A percentile compares a stretch with the other conserved stretches of the same genome.
Evolutionary conservation across 805 yeast genomes (phyloP).

Genomic region (Zygoascus tannicola): DNA sequence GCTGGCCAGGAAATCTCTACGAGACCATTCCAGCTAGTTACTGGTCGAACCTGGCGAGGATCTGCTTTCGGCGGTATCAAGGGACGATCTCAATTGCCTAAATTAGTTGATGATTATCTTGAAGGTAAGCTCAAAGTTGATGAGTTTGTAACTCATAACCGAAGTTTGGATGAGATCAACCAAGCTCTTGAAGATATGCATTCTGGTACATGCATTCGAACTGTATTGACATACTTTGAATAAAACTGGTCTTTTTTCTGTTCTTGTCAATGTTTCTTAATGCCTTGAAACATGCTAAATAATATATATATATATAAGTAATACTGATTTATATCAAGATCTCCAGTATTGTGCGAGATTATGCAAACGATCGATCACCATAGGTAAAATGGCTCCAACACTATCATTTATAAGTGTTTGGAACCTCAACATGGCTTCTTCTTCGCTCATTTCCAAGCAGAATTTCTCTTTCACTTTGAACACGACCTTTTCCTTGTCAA

Average conservation of each 20-base stretch:
- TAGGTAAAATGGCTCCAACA: conserved; percentile 87
- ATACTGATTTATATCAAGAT: conserved; percentile 36
- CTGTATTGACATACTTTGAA: conserved; percentile 43
- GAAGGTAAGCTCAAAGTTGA: conserved; percentile 78
- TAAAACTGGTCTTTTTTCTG: too few relatives aligned
- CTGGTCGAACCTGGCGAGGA: conserved; percentile 98
- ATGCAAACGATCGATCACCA: conserved; percentile 90
- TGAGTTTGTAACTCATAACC: conserved; percentile 91
- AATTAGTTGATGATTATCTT: conserved; percentile 76
- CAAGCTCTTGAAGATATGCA: conserved; percentile 92
- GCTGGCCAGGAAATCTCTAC: conserved; percentile 96
- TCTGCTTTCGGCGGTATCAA: conserved; percentile 99
- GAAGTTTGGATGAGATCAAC: conserved; percentile 67
- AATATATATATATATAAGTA: background rate
- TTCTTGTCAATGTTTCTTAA: too few relatives aligned
- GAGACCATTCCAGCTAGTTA: conserved; percentile 97
- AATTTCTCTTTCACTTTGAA: conserved; percentile 91
- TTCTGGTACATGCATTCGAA: conserved; percentile 87
- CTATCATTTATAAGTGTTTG: conserved; percentile 90
- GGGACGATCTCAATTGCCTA: conserved; percentile 93
- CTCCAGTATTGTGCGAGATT: conserved; percentile 98
- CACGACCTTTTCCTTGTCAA: conserved; percentile 79
- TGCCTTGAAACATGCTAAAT: background rate
- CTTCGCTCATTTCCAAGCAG: conserved; percentile 87
- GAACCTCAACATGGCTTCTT: conserved; percentile 90